Conservation (phyloP, 2,329 filamentous ascomycete species). For the Ophiostoma quercus region DNA sequence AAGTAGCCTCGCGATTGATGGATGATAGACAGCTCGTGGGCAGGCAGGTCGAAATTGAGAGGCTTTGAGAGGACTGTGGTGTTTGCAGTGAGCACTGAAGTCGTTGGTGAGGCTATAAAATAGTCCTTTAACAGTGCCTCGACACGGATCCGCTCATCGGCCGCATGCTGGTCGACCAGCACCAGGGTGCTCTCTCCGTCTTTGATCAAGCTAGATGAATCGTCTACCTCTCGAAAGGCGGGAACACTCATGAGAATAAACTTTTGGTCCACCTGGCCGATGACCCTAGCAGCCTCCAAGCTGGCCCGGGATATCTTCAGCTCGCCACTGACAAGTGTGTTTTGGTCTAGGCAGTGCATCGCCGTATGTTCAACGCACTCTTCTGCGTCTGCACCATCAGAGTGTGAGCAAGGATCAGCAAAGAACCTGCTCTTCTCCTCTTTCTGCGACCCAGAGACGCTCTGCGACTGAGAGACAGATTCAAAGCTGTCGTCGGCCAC, state of each 20-base stretch:
- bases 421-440: slow-evolving; percentile 19
- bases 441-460: neutral
- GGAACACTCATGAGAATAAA: slow-evolving; percentile 69
- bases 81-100: slow-evolving; percentile 27
- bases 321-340: neutral
- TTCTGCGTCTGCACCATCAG: neutral
- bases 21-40: slow-evolving; percentile 57
- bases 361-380: neutral
- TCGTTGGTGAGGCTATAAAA: slow-evolving; percentile 34
- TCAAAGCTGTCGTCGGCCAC: neutral
- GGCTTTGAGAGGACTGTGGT: slow-evolving; percentile 45
- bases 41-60: slow-evolving; percentile 60
- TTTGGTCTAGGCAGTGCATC: slow-evolving; percentile 12
- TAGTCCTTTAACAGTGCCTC: slow-evolving; percentile 62
- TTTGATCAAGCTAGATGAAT: neutral
- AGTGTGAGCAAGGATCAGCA: neutral
- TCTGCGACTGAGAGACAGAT: no score
- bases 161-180: slow-evolving; percentile 88
- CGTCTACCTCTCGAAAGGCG: slow-evolving; percentile 10
- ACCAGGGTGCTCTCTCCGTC: slow-evolving; percentile 45
- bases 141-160: slow-evolving; percentile 79
- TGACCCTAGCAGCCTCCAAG: slow-evolving; percentile 56
- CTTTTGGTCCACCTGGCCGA: slow-evolving; percentile 83
- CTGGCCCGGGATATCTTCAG: slow-evolving; percentile 55
- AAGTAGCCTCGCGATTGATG: slow-evolving; percentile 53